Base-by-base conservation (phyloP, 2,329 filamentous ascomycete genomes). In the Diaporthe citri region DNA sequence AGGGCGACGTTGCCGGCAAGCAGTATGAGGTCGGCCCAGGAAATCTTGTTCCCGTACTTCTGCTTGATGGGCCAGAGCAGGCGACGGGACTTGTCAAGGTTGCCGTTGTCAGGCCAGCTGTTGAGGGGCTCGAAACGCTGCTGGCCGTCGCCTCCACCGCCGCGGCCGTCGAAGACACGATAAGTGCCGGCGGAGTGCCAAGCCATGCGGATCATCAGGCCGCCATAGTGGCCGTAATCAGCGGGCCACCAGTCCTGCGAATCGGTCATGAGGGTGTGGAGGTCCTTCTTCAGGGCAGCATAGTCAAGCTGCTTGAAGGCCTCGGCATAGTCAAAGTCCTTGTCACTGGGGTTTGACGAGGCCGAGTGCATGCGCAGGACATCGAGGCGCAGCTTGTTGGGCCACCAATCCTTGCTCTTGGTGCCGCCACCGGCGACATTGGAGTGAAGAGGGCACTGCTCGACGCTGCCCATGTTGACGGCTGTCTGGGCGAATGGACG, bases 121-220 rank as follows among this genome's bases (percentile, higher is more conserved):
- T 94, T 94, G 80, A 95, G 89, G 3, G 94, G 94, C 71, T 93
- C 93, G 80, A 95, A 95, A 55, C 94, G 91, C 85, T 95, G 93
- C 84, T 95, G 93, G 71, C 92, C 93, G 80, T 91, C 87, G 72
- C 93, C 93, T 80, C 91, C 92, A 75, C 94, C 94, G 73, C 94
- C 94, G 76, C 94, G 93, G 51, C 93, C 93, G 79, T 95, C 93
- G 71, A 87, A 88, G 81, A 93, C 90, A 80, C 94, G 93, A 86
- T 95, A 95, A 69, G 93, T 96, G 76, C 94, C 94, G 36, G 94
- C 90, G 78, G 91, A 92, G 87, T 95, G 94, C 94, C 94, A 96
- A 76, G 93, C 92, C 92, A 95, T 92, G 74, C 94, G 93, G 81
- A 96, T 88, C 83, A 96, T 95, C 39, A 95, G 88, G 83, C 93